Percentiles rank a stretch among this genome's conserved stretches.
Evolutionary conservation across 2,329 filamentous ascomycete genomes (phyloP).

Genomic region (Cercospora sp.): DNA sequence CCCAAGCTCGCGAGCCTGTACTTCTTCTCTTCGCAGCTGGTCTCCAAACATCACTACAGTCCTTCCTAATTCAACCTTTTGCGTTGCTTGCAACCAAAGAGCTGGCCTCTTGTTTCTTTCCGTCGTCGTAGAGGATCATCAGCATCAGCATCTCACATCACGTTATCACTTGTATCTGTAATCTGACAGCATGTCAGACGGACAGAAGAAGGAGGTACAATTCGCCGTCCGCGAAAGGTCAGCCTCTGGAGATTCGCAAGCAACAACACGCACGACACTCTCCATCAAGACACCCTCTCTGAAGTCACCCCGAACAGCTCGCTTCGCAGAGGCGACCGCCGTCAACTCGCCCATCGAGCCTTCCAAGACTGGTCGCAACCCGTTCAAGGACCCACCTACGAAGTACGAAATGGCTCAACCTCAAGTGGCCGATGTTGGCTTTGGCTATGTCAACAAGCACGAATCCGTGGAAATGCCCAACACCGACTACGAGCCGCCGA

Average conservation of each 20-base stretch:
- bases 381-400: constrained; percentile 61
- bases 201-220: constrained; percentile 47
- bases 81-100: constrained; percentile 30
- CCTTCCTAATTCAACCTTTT: constrained; percentile 24
- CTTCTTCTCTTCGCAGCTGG: constrained; percentile 28
- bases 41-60: constrained; percentile 24
- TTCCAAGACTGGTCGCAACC: constrained; percentile 48
- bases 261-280: constrained; percentile 26
- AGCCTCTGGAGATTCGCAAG: constrained; percentile 34
- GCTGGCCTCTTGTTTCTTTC: constrained; percentile 37
- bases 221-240: constrained; percentile 43
- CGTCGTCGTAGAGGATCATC: constrained; percentile 25
- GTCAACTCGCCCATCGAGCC: constrained; percentile 74
- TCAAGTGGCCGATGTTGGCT: constrained; percentile 83
- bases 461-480: constrained; percentile 60
- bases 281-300: constrained; percentile 34
- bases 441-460: constrained; percentile 75
- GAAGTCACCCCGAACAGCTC: constrained; percentile 65
- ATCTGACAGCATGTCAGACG: constrained; percentile 48
- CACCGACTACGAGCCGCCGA: constrained; percentile 44
- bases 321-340: constrained; percentile 78
- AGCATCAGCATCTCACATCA: constrained; percentile 18
- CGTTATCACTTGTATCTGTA: constrained; percentile 8
- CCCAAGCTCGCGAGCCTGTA: constrained; percentile 15
- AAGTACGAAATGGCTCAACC: constrained; percentile 60